These are phyloP conservation scores for barrel medic (Medicago truncatula) DNA, from an alignment of 306 rosid genomes.

Conservation along the genomic window DNA sequence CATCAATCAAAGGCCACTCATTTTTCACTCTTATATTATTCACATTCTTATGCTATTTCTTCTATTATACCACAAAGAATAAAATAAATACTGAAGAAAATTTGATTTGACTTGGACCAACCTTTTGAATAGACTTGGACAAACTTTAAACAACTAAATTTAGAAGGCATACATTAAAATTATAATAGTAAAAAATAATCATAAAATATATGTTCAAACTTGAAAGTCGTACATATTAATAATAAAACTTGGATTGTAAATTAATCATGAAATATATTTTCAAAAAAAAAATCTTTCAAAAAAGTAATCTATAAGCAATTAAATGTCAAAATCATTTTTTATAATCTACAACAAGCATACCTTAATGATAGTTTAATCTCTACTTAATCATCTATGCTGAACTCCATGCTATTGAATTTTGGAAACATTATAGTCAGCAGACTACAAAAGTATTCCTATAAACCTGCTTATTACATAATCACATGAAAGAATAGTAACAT, in stretches of 20 bases:
- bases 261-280: not conserved
- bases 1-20: constrained; percentile 40
- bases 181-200: not conserved
- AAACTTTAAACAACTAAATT: not conserved
- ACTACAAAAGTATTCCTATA: constrained; percentile 12
- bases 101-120: constrained; percentile 44
- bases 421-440: constrained; percentile 1
- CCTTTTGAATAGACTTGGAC: constrained; percentile 13
- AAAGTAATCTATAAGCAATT: not conserved
- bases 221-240: not conserved
- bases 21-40: constrained; percentile 20
- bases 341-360: not conserved
- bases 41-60: constrained; percentile 38
- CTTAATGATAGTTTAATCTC: not conserved
- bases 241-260: not conserved
- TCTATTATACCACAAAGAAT: not conserved
- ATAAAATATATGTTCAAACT: not conserved
- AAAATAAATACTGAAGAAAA: not conserved
- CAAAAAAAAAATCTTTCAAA: not conserved
- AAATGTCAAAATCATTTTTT: not conserved
- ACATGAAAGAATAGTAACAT: constrained; percentile 25
- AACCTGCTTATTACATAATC: constrained; percentile 23
- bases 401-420: not conserved
- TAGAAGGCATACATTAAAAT: not conserved
- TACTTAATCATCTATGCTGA: constrained; percentile 10